Conservation (phyloP, 345 rosid genomes). For the Kandelia obovata region DNA sequence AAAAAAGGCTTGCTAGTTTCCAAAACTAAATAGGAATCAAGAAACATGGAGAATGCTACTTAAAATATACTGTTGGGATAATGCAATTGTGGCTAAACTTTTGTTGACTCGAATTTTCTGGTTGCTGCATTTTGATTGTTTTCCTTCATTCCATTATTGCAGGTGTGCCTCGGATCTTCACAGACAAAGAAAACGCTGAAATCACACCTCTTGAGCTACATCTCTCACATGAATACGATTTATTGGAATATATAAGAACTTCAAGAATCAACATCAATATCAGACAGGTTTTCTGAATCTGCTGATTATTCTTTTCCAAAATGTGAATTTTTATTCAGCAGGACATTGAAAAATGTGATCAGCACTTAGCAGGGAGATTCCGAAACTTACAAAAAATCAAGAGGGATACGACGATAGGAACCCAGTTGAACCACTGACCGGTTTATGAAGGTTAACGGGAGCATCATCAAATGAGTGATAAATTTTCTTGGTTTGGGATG, state of each 20-base stretch:
- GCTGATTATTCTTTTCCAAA: not conserved
- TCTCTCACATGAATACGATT: slow-evolving; percentile 36
- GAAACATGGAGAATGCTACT: too few relatives aligned
- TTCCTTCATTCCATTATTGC: slow-evolving; percentile 16
- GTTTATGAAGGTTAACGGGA: too few relatives aligned
- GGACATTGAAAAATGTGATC: not conserved
- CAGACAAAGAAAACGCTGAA: slow-evolving; percentile 58
- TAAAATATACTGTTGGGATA: too few relatives aligned
- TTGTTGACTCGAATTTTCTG: not conserved
- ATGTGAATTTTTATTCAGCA: not conserved
- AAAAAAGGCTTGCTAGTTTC: too few relatives aligned
- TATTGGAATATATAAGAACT: slow-evolving; percentile 60
- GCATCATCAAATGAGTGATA: too few relatives aligned
- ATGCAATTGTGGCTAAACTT: not conserved
- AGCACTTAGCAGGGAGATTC: not conserved
- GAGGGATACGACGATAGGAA: too few relatives aligned
- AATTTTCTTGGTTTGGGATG: too few relatives aligned
- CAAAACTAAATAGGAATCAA: too few relatives aligned
- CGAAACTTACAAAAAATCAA: not conserved
- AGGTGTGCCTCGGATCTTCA: slow-evolving; percentile 86
- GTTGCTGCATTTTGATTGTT: not conserved
- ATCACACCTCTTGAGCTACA: slow-evolving; percentile 51
- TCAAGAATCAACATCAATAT: slow-evolving; percentile 89
- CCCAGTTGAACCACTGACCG: too few relatives aligned
- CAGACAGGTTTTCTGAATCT: slow-evolving; percentile 65